Evolutionary conservation across 768 basidiomycete genomes (phyloP).

Genomic region (Lactarius trivialis): DNA sequence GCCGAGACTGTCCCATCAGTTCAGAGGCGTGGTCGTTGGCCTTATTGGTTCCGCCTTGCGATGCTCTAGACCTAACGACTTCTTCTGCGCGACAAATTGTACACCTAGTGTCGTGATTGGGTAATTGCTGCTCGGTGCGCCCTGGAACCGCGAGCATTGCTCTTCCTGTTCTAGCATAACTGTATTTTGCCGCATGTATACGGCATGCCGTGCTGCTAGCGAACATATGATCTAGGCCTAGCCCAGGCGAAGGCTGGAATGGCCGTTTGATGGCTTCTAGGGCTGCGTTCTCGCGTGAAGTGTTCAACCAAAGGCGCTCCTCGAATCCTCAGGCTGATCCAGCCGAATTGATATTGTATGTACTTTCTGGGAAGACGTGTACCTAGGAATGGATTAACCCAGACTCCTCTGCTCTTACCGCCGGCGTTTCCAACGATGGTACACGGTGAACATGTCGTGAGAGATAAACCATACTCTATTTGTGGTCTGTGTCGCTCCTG

Average conservation of each 20-base stretch:
- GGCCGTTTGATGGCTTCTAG: background rate
- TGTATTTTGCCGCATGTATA: background rate
- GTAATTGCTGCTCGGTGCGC: background rate
- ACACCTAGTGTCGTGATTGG: background rate
- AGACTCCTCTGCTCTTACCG: background rate
- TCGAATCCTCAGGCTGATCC: background rate
- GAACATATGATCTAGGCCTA: background rate
- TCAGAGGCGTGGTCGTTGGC: background rate
- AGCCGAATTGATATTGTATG: background rate
- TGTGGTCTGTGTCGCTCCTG: background rate
- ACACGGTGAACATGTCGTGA: too few relatives aligned
- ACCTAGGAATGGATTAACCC: background rate
- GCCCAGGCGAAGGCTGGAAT: background rate
- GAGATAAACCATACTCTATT: background rate
- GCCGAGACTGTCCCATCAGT: background rate
- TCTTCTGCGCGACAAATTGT: background rate
- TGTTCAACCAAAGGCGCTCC: background rate
- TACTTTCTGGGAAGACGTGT: background rate
- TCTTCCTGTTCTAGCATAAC: background rate
- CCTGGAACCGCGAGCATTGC: background rate
- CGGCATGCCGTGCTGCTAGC: background rate
- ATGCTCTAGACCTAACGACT: background rate
- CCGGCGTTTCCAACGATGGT: background rate
- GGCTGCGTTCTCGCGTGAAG: background rate
- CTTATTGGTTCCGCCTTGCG: background rate